Evolutionary conservation across 441 rosid species (phyloP).

Genomic region (Erodium texanum): DNA sequence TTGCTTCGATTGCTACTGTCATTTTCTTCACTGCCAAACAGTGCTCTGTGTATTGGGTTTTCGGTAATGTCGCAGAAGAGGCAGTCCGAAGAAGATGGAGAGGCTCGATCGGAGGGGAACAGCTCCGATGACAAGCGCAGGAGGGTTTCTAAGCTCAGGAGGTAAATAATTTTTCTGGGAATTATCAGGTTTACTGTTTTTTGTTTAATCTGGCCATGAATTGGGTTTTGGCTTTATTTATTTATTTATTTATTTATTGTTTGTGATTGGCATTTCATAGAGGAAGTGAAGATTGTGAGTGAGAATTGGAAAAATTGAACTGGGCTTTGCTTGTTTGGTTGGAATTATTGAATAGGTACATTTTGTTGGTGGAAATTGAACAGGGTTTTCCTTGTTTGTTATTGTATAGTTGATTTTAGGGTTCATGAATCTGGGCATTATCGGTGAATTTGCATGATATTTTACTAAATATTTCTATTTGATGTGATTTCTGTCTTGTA

Average conservation of each 20-base stretch:
- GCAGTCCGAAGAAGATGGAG: slow-evolving; percentile 54
- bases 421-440: not conserved
- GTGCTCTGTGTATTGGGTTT: not conserved
- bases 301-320: not conserved
- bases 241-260: not conserved
- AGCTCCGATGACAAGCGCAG: slow-evolving; percentile 59
- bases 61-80: slow-evolving; percentile 71
- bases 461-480: not conserved
- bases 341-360: not conserved
- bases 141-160: slow-evolving; percentile 19
- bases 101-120: slow-evolving; percentile 31
- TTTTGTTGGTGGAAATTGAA: not conserved
- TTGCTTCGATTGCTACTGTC: too few relatives aligned
- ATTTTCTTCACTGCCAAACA: not conserved
- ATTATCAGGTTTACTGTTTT: too few relatives aligned
- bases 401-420: not conserved
- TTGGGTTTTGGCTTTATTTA: not conserved
- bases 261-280: not conserved
- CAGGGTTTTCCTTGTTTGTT: not conserved
- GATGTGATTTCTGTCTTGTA: not conserved
- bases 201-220: not conserved
- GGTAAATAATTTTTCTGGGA: not conserved
- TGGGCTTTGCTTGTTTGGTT: not conserved
- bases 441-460: too few relatives aligned
- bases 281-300: not conserved